These are phyloP conservation scores for Fusarium proliferatum DNA, from an alignment of 2,329 filamentous ascomycete species.

Conservation along the genomic window DNA sequence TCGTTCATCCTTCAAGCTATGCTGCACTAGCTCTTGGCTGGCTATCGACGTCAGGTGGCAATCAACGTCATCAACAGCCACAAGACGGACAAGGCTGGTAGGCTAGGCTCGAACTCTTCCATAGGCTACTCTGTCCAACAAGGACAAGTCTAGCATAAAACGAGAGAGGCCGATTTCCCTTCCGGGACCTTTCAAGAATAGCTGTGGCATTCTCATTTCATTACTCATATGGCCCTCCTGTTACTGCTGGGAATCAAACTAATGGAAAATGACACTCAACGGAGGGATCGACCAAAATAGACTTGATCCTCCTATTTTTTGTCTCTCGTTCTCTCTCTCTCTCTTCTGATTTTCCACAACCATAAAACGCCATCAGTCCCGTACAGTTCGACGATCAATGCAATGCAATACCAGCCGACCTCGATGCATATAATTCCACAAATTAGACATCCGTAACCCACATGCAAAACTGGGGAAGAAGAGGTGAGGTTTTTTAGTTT, in stretches of 20 bases:
- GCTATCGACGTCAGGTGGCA: conserved; percentile 19
- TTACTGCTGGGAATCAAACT: conserved; percentile 33
- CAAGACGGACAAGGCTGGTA: neutral
- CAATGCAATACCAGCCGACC: conserved; percentile 46
- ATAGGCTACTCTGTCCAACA: conserved; percentile 12
- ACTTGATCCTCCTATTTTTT: conserved; percentile 15
- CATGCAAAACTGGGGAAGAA: conserved; percentile 26
- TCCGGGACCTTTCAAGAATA: neutral
- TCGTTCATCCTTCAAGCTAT: neutral
- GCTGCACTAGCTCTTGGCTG: neutral
- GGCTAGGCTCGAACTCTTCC: conserved; percentile 11
- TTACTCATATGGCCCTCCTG: conserved; percentile 37
- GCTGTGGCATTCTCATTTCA: conserved; percentile 37
- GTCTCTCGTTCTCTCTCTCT: conserved; percentile 3
- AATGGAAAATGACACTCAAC: conserved; percentile 15
- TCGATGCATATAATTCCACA: conserved; percentile 51
- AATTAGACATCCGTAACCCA: conserved; percentile 46
- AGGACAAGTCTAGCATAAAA: conserved; percentile 15
- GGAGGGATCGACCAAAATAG: conserved; percentile 9
- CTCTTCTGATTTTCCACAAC: conserved; percentile 33
- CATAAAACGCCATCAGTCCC: conserved; percentile 47
- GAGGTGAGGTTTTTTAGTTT: conserved; percentile 25
- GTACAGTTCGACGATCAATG: conserved; percentile 44
- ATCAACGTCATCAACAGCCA: conserved; percentile 31
- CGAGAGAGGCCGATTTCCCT: conserved; percentile 7